Evolutionary conservation across 164 flowering plant species (phyloP).

Genomic region (Warburgia ugandensis): DNA sequence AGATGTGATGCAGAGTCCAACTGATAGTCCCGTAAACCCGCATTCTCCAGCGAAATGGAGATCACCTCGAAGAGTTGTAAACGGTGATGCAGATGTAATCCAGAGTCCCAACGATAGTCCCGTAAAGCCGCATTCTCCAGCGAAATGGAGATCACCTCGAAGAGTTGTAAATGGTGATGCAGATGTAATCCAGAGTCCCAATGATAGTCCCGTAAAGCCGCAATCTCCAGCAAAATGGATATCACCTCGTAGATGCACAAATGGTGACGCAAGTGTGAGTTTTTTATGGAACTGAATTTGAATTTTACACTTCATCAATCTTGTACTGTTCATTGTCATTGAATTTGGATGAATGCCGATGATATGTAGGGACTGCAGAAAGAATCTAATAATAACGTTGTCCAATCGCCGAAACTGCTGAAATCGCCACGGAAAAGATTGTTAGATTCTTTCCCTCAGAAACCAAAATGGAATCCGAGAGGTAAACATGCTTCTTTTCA

Average conservation of each 20-base stretch:
- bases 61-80: too few species aligned
- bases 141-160: not conserved
- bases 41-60: too few species aligned
- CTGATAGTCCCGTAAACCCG: too few species aligned
- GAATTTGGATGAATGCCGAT: not conserved
- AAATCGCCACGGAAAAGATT: slow-evolving; percentile 32
- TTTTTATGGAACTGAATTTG: not conserved
- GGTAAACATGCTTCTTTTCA: slow-evolving; percentile 26
- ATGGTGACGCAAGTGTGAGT: slow-evolving; percentile 29
- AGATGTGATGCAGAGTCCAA: too few species aligned
- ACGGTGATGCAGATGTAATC: too few species aligned
- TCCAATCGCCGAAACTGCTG: slow-evolving; percentile 21
- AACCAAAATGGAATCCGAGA: slow-evolving; percentile 57
- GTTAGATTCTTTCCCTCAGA: slow-evolving; percentile 22
- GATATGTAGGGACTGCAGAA: slow-evolving; percentile 26
- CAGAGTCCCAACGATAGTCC: not conserved
- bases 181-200: not conserved
- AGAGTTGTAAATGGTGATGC: not conserved
- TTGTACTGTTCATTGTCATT: not conserved
- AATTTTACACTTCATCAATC: not conserved
- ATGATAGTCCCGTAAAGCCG: not conserved
- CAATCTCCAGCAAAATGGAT: slow-evolving; percentile 32
- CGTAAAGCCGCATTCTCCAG: slow-evolving; percentile 12
- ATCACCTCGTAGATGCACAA: slow-evolving; percentile 54
- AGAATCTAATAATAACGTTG: slow-evolving; percentile 9